Evolutionary conservation across 1,284 basidiomycete genomes (phyloP), one percentile per base, ranked within the genome.

Genomic region (Omphalotus olearius): DNA sequence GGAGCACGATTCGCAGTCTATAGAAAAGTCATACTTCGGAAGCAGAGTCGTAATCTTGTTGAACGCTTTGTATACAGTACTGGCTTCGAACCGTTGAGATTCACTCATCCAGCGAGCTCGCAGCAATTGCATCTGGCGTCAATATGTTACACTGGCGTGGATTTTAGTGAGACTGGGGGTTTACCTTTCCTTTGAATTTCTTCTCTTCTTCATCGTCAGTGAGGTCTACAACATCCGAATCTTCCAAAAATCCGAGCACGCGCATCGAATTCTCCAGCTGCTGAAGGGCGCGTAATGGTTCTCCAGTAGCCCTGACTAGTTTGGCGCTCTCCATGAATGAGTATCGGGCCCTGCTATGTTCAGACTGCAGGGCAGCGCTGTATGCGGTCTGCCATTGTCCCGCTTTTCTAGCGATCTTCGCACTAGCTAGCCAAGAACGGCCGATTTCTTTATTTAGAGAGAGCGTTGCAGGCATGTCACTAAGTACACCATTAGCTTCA

Each of bases 301-400:
- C 89, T 7, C 92, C 94, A 46, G 79, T 83, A 3, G 82, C 81
- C 56, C 87, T 88, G 43, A 91, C 72, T 2, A 99, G 80, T 66
- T 95, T 98, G 1, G 93, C 91, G 59, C 88, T 91, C 66, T 99
- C 93, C 40, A 98, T 79, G 69, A 97, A 98, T 3, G 89, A 84
- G 62, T 90, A 93, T 0, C 82, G 80, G 0, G 86, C 81, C 30
- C 84, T 77, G 57, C 77, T 80, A 63, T 93, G 87, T 51, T 85
- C 81, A 0, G 94, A 93, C 68, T 99, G 97, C 0, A 99, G 77
- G 50, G 93, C 85, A 1, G 97, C 95, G 62, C 91, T 98, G 65
- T 99, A 99, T 2, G 97, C 94, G 0, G 96, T 98, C 71, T 99
- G 97, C 73, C 84, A 87, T 66, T 99, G 96, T 0, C 91, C 90